Percentiles rank a stretch among this genome's conserved stretches.
Evolutionary conservation across 805 yeast species (phyloP).

Genomic region (Pichia heedii): DNA sequence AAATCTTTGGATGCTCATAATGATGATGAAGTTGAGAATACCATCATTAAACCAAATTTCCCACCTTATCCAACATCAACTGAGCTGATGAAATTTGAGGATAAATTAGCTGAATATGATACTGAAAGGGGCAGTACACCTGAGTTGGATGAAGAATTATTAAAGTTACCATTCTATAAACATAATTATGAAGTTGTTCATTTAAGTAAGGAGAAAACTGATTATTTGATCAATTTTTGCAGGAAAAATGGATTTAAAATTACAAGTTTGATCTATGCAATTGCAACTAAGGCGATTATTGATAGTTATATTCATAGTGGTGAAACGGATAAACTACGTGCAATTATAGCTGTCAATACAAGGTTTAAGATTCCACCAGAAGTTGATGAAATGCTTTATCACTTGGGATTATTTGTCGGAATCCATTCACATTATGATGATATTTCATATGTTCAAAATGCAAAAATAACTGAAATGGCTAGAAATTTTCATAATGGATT

Average conservation of each 20-base stretch:
- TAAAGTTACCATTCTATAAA: conserved; percentile 1
- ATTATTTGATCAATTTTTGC: not conserved
- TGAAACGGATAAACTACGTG: not conserved
- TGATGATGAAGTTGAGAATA: not conserved
- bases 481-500: conserved; percentile 6
- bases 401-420: conserved; percentile 10
- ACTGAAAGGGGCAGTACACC: too few relatives aligned
- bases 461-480: not conserved
- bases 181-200: conserved; percentile 3
- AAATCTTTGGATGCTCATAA: not conserved
- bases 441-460: not conserved
- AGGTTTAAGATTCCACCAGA: conserved; percentile 1
- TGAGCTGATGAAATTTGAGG: not conserved
- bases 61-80: not conserved
- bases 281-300: conserved; percentile 3
- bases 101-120: too few relatives aligned
- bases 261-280: conserved; percentile 7
- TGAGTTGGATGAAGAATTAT: not conserved
- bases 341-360: conserved; percentile 8
- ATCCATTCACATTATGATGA: not conserved
- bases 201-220: not conserved
- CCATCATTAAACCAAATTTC: not conserved
- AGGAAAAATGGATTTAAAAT: conserved; percentile 4
- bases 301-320: not conserved
- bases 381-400: not conserved